Evolutionary conservation across 2,329 filamentous ascomycete species (phyloP).

Genomic region (Aspergillus tanneri): DNA sequence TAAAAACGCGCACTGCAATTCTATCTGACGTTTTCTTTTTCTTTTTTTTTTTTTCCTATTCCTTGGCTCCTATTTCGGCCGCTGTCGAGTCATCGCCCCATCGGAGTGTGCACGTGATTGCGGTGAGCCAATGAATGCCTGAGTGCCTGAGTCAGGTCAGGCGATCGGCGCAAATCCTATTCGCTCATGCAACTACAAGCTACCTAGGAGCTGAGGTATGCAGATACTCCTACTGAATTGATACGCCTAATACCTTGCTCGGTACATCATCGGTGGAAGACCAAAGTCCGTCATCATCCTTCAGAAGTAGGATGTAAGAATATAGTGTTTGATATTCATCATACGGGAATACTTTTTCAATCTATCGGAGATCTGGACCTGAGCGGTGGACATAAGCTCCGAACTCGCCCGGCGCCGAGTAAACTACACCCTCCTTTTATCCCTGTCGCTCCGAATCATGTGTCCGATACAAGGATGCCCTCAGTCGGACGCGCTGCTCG

Average conservation of each 20-base stretch:
- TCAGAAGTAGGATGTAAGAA: no score
- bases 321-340: no score
- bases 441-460: background rate
- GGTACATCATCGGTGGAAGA: no score
- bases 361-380: background rate
- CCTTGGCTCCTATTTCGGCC: background rate
- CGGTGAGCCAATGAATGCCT: background rate
- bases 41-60: background rate
- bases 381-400: background rate
- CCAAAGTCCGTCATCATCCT: no score
- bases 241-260: no score
- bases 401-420: background rate
- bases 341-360: no score
- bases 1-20: no score
- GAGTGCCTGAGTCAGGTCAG: background rate
- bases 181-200: no score
- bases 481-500: constrained; percentile 22
- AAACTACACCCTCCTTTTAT: background rate
- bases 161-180: background rate
- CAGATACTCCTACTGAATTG: no score
- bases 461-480: constrained; percentile 3
- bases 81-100: background rate
- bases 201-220: no score
- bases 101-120: background rate
- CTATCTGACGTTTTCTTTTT: background rate